phyloP scores from a whole-genome alignment of 2,329 filamentous ascomycete species.

The Trichoderma gracile region DNA sequence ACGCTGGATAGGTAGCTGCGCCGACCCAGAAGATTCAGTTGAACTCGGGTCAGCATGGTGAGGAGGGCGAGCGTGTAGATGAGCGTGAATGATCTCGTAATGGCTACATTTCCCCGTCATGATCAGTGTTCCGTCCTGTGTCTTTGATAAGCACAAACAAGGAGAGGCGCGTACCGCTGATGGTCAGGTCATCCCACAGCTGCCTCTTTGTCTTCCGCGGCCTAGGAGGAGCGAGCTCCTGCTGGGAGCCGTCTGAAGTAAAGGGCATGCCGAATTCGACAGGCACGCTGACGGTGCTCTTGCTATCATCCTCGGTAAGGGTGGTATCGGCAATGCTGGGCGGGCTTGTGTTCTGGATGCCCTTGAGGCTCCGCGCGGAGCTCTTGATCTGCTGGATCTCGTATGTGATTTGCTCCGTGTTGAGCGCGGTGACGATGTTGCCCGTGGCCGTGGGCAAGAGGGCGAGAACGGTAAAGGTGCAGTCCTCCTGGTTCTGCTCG shows the following conservation, averaged over 20 bases:
- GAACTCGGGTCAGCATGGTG: slow-evolving; percentile 88
- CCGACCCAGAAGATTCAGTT: slow-evolving; percentile 93
- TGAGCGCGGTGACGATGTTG: slow-evolving; percentile 82
- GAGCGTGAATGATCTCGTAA: slow-evolving; percentile 87
- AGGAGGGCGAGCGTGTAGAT: slow-evolving; percentile 89
- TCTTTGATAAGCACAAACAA: background rate
- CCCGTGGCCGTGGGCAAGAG: slow-evolving; percentile 88
- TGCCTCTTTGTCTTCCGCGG: slow-evolving; percentile 79
- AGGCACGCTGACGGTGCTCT: slow-evolving; percentile 72
- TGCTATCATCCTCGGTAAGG: slow-evolving; percentile 78
- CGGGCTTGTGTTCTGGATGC: slow-evolving; percentile 55
- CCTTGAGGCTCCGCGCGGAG: slow-evolving; percentile 59
- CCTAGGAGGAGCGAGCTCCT: slow-evolving; percentile 48
- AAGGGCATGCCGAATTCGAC: slow-evolving; percentile 77
- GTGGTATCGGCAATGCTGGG: slow-evolving; percentile 68
- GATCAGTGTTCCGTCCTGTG: background rate
- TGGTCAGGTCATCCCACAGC: slow-evolving; percentile 96
- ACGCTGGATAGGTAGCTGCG: slow-evolving; percentile 96
- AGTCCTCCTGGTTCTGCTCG: slow-evolving; percentile 98
- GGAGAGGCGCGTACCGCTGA: slow-evolving; percentile 67
- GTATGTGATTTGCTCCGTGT: slow-evolving; percentile 88
- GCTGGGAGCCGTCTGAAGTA: slow-evolving; percentile 41
- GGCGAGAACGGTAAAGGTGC: slow-evolving; percentile 95
- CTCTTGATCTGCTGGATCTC: slow-evolving; percentile 93
- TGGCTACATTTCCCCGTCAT: slow-evolving; percentile 54